Base-by-base conservation (phyloP, 257 asterid species). In the Galeopsis tetrahit region DNA sequence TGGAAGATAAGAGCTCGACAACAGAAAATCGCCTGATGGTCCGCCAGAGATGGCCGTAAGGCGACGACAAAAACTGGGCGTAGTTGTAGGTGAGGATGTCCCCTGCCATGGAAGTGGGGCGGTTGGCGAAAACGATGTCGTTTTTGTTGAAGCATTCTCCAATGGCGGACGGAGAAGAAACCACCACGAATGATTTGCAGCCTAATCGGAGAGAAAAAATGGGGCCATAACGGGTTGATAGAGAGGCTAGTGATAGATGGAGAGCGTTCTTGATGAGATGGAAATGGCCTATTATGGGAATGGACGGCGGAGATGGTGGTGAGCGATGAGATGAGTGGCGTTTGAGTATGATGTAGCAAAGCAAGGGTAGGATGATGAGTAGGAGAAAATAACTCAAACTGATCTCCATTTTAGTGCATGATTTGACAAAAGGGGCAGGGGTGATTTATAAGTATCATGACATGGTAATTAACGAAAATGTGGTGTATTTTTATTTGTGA, bases 51-150 rank as follows among this genome's bases (percentile, higher is more conserved):
- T 48, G 21, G 55, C 55, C 56, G 56, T 49, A 49, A n/a, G 56
- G 28, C 4, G 5, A 3, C 28, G 14, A 3, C 28, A 6, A 21
- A 2, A n/a, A n/a, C 28, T 7, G 1, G 56, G 56, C 2, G 3
- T 49, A n/a, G 56, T 49, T 49, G 56, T 49, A 49, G 5, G 56
- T 4, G 55, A 48, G 55, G 55, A 2, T 7, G 28, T 48, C 55
- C 6, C 17, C 53, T 0, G 53, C 53, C 53, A 46, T 46, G 2
- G 28, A 49, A n/a, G n/a, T 49, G 0, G 56, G 56, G 28, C 56
- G 28, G 56, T 49, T 49, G 56, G 56, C 56, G 9, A n/a, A 49
- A 49, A 49, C 56, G 21, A 49, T 5, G 56, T 49, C 56, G 56
- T n/a, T 49, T 49, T 49, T 49, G 56, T 21, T 49, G 56, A 49